phyloP scores from a whole-genome alignment of 108 stramenopile genomes.

The Halocafeteria seosinensis region DNA sequence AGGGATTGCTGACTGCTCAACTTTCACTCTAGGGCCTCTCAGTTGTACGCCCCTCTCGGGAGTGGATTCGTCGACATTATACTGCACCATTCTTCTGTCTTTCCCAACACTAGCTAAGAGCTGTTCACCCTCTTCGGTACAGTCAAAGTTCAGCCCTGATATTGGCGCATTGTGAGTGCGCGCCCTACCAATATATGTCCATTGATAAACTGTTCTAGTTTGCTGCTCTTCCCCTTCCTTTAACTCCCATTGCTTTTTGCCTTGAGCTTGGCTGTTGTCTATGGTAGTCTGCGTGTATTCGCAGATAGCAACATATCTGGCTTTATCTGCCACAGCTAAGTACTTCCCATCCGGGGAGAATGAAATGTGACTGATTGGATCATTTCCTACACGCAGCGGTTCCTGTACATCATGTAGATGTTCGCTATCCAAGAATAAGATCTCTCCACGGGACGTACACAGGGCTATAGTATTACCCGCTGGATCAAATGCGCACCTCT shows the following conservation, averaged over 20 bases:
- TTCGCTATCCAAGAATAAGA: neutral
- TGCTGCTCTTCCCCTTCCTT: neutral
- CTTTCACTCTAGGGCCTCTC: constrained; percentile 5
- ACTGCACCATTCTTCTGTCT: constrained; percentile 35
- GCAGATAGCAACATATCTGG: constrained; percentile 1
- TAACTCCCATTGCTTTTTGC: neutral
- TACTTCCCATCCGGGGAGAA: constrained; percentile 13
- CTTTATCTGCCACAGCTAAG: constrained; percentile 14
- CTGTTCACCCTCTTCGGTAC: neutral
- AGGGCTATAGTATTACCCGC: constrained; percentile 8
- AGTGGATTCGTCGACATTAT: constrained; percentile 20
- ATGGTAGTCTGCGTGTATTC: neutral
- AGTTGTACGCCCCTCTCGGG: constrained; percentile 4
- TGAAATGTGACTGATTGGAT: neutral
- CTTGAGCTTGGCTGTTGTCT: neutral
- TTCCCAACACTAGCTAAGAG: constrained; percentile 30
- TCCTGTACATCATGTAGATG: neutral
- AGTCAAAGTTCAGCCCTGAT: constrained; percentile 12
- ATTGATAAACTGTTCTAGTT: neutral
- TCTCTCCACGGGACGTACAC: neutral
- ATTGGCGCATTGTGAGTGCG: neutral
- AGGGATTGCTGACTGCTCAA: constrained; percentile 31
- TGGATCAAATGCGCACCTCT: neutral
- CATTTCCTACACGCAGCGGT: neutral
- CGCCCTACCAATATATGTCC: neutral